Base-by-base conservation (phyloP, 2,329 filamentous ascomycete genomes). In the Aspergillus quadricinctus region DNA sequence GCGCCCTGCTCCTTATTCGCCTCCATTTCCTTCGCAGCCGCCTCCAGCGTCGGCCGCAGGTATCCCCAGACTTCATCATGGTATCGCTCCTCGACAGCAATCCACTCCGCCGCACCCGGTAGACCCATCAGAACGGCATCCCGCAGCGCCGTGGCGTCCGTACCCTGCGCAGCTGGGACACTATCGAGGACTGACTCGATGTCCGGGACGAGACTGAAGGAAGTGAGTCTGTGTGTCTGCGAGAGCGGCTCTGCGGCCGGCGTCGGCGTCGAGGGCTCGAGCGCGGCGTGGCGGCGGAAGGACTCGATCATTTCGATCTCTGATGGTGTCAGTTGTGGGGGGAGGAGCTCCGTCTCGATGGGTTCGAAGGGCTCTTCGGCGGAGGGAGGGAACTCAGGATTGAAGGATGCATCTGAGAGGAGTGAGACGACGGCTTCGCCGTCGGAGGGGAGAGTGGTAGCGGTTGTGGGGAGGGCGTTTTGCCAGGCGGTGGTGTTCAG, bases 21-120 rank as follows among this genome's bases (percentile, higher is more conserved):
- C 49, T 80, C 73, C 21, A 88, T 69, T 66, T 89, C 86, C 48
- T 72, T 71, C 55, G 75, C 76, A 3, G 86, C 87, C 58, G 83
- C 78, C 50, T 77, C 73, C 9, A 85, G 80, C 35, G 88, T 72
- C 3, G 81, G 77, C 29, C 78, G 72, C 21, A 89, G 69, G 55
- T 83, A 84, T 21, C 87, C 87, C 87, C 87, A 89, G 25, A 89
- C 86, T 54, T 88, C 83, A 66, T 88, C 84, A 50, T 72, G 68
- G 57, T 75, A 75, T 40, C 66, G 61, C 40, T 74, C 71, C 53
- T 75, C 70, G 1, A 74, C 69, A 11, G 57, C 58, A 9, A 75
- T 37, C 72, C 71, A 70, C 37, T 72, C 67, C 41, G 58, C 62
- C 10, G 70, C 69, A 0, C 72, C 71, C 2, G 71, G 66, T 1